Percentiles rank a stretch among this genome's conserved stretches.
Conservation (phyloP, 2,329 filamentous ascomycete species). For the Xylariaceae sp. region DNA sequence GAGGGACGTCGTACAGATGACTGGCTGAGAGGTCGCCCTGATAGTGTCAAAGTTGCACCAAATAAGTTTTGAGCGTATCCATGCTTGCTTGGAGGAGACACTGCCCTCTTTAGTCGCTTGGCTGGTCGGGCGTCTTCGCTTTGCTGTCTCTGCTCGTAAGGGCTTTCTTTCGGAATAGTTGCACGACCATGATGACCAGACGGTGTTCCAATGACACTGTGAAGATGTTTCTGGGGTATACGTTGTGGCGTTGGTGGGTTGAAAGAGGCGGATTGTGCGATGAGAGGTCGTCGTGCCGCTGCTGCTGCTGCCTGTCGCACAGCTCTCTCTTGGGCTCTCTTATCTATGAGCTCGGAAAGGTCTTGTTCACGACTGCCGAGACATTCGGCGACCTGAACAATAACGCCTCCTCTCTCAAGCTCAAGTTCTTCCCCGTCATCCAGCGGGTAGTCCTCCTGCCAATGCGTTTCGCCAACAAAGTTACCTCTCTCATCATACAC, state of each 20-base stretch:
- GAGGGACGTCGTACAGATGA: conserved; percentile 21
- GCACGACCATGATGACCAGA: conserved; percentile 62
- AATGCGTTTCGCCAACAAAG: conserved; percentile 81
- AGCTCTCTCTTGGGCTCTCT: conserved; percentile 56
- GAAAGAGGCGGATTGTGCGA: conserved; percentile 26
- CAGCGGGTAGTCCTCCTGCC: conserved; percentile 64
- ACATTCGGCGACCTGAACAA: conserved; percentile 77
- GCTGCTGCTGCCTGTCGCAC: conserved; percentile 44
- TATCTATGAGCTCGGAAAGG: conserved; percentile 69
- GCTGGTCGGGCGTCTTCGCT: conserved; percentile 27
- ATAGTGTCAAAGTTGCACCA: conserved; percentile 44
- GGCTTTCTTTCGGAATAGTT: conserved; percentile 53
- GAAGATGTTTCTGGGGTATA: conserved; percentile 42
- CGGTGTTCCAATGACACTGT: conserved; percentile 61
- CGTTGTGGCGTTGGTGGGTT: conserved; percentile 29
- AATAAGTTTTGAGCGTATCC: conserved; percentile 51
- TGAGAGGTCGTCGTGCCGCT: conserved; percentile 27
- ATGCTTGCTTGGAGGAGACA: conserved; percentile 39
- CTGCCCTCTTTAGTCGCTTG: conserved; percentile 40
- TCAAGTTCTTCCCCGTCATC: conserved; percentile 78
- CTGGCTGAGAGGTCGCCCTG: conserved; percentile 34
- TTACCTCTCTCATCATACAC: conserved; percentile 79
- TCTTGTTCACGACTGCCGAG: conserved; percentile 74
- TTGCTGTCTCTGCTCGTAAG: conserved; percentile 57
- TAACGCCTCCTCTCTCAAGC: conserved; percentile 68